Base-by-base conservation (phyloP, 257 asterid genomes). In the Solanum megistacrolobum region DNA sequence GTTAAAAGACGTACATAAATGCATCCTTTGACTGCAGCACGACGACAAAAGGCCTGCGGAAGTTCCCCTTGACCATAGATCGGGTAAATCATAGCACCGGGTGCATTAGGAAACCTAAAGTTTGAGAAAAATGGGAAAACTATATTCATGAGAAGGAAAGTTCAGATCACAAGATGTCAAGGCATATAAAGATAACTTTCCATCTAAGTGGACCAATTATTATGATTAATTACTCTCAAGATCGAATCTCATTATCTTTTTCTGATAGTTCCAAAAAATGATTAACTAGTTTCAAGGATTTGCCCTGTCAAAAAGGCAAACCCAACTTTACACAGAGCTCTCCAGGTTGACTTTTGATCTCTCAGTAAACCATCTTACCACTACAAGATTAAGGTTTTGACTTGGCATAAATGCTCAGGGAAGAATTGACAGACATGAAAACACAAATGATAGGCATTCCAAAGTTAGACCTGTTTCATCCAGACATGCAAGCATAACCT, bases 21-120 rank as follows among this genome's bases (percentile, higher is more conserved):
- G 94, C 98, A 95, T 82, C 99, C 98, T 92, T 97, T 97, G 86
- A 97, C 99, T 69, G 98, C 99, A 92, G 99, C 98, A 88, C 99
- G 98, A 23, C 99, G 98, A 91, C 99, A 96, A 92, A 97, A 97
- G 43, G 99, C 96, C 91, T 96, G 98, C 72, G 98, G 96, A 86
- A 97, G 94, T 91, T 95, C 98, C 87, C 98, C 99, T 89, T 95
- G 99, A 81, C 99, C 99, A 41, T 95, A 94, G 36, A 96, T 91
- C 86, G 99, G 99, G 89, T 96, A 97, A 88, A 96, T 93, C 95
- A 96, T 90, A 83, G 98, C 99, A 87, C 99, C 98, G 87, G 92
- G 92, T 84, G 98, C 99, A 92, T 94, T 92, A 86, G 96, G 89
- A 91, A 97, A 97, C 95, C 99, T 97, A 87, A n/a, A 87, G 66